Evolutionary conservation across 176 grass and related monocot species (phyloP).

Genomic region (Pontederia crassipes): DNA sequence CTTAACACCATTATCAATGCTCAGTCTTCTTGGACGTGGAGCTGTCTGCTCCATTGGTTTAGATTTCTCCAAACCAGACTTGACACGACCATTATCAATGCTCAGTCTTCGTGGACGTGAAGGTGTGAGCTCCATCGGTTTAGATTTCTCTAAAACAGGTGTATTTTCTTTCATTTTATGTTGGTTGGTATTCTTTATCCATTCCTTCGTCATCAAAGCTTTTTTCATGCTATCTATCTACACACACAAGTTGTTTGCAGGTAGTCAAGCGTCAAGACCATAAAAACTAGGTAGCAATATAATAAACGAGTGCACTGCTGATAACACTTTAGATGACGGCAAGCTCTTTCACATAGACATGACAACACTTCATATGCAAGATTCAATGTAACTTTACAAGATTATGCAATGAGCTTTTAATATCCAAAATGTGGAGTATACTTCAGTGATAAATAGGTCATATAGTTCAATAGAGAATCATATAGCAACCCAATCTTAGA

Average conservation of each 20-base stretch:
- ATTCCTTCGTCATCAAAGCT: slow-evolving; percentile 50
- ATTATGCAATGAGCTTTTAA: neutral
- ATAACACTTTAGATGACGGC: neutral
- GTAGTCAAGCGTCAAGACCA: neutral
- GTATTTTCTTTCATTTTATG: slow-evolving; percentile 52
- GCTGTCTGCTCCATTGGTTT: slow-evolving; percentile 46
- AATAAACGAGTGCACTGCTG: neutral
- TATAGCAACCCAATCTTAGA: neutral
- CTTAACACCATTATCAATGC: slow-evolving; percentile 39
- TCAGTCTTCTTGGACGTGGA: slow-evolving; percentile 54
- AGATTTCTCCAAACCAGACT: slow-evolving; percentile 18
- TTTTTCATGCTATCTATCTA: slow-evolving; percentile 77
- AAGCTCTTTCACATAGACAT: neutral
- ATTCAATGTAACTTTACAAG: neutral
- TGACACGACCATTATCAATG: slow-evolving; percentile 40
- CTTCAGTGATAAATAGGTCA: neutral
- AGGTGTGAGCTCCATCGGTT: slow-evolving; percentile 39
- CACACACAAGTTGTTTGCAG: slow-evolving; percentile 20
- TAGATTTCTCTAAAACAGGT: slow-evolving; percentile 29
- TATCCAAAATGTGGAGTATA: neutral
- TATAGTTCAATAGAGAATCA: neutral
- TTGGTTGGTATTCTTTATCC: slow-evolving; percentile 27
- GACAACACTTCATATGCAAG: neutral
- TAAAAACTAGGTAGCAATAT: too few species aligned
- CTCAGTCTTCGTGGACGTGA: slow-evolving; percentile 59